Evolutionary conservation across 164 flowering plant species (phyloP).

Genomic region (Protea cynaroides): DNA sequence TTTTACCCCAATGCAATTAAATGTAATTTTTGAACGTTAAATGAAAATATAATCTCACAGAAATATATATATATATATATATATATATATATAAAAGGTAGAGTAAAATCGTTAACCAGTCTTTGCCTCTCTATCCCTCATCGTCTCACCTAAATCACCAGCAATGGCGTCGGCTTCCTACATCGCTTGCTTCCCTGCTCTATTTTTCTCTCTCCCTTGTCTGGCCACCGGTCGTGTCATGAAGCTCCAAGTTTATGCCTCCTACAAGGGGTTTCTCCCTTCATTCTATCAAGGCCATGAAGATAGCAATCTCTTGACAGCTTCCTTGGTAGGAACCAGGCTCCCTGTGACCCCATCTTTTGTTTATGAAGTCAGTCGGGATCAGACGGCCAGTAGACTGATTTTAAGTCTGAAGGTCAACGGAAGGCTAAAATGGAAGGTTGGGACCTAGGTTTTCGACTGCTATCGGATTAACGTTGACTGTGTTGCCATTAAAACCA

Average conservation of each 20-base stretch:
- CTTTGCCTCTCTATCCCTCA: no score
- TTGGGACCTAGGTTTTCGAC: conserved; percentile 66
- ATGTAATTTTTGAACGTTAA: no score
- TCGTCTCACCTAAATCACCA: no score
- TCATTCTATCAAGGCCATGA: conserved; percentile 32
- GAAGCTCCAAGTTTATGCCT: conserved; percentile 23
- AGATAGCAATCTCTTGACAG: conserved; percentile 20
- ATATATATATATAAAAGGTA: no score
- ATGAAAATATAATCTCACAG: no score
- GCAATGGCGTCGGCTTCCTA: no score
- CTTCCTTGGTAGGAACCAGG: conserved; percentile 15
- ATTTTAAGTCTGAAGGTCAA: conserved; percentile 35
- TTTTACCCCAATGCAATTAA: no score
- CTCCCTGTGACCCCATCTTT: conserved; percentile 56
- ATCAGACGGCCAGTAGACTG: conserved; percentile 41
- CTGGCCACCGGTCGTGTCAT: no score
- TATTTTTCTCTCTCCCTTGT: no score
- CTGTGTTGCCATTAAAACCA: conserved; percentile 33
- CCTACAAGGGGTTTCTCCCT: conserved; percentile 25
- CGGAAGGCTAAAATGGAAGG: conserved; percentile 62
- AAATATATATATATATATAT: no score
- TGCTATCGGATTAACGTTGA: conserved; percentile 39
- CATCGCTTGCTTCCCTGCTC: no score
- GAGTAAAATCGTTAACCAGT: no score
- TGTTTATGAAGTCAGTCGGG: conserved; percentile 42